phyloP scores from a whole-genome alignment of 164 flowering plant species.

The Sedum album region DNA sequence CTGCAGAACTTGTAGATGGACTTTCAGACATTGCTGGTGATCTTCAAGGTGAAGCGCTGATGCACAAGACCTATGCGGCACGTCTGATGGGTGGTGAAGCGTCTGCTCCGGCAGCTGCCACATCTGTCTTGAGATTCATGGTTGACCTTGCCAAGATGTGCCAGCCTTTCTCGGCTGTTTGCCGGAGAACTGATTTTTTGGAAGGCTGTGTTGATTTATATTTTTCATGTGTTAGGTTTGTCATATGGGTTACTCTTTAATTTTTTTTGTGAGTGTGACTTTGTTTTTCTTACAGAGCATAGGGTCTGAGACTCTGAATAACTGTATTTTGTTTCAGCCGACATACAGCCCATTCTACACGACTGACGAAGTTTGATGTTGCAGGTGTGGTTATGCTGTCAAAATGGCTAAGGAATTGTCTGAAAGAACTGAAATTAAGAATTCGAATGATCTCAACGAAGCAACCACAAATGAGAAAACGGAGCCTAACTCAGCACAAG shows the following conservation, averaged over 20 bases:
- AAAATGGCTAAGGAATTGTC: constrained; percentile 76
- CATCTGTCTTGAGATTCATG: constrained; percentile 89
- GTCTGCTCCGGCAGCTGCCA: constrained; percentile 97
- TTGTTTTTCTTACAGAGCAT: background rate
- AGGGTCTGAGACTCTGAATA: too few species aligned
- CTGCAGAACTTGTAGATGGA: constrained; percentile 83
- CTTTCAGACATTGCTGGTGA: constrained; percentile 77
- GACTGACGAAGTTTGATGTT: constrained; percentile 13
- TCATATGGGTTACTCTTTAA: too few species aligned
- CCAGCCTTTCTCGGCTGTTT: constrained; percentile 69
- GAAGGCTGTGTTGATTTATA: constrained; percentile 90
- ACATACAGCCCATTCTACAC: background rate
- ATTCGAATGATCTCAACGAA: constrained; percentile 68
- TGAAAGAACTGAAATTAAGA: constrained; percentile 56
- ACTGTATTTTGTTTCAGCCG: background rate
- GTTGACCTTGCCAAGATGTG: constrained; percentile 99
- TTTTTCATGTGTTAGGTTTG: constrained; percentile 90
- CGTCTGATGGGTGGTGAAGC: constrained; percentile 99
- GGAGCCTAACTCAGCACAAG: constrained; percentile 73
- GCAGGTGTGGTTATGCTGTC: constrained; percentile 86
- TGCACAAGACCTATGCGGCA: constrained; percentile 99
- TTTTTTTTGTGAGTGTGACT: background rate
- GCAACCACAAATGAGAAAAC: constrained; percentile 68
- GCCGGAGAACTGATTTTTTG: constrained; percentile 77
- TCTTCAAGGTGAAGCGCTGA: constrained; percentile 96